phyloP scores from a whole-genome alignment of 2,329 filamentous ascomycete genomes.

The Penicillium vulpinum region DNA sequence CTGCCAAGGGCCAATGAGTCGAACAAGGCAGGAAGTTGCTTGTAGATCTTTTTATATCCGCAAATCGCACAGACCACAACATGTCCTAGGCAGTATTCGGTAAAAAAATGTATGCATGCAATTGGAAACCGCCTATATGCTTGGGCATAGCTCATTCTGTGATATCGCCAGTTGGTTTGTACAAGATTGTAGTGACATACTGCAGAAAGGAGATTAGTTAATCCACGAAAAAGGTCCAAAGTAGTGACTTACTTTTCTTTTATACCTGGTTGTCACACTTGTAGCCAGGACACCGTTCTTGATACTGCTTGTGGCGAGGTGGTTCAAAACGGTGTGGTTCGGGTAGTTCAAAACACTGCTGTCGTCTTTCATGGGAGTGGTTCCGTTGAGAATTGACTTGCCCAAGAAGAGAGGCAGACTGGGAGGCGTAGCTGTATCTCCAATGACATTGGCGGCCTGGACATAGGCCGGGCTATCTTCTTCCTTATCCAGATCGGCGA shows the following conservation, averaged over 20 bases:
- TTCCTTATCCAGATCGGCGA: constrained; percentile 78
- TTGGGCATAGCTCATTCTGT: constrained; percentile 27
- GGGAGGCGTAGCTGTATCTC: constrained; percentile 79
- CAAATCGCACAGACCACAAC: not conserved
- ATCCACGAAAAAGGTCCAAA: not conserved
- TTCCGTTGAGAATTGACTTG: constrained; percentile 91
- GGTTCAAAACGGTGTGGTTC: constrained; percentile 95
- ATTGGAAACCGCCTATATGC: not conserved
- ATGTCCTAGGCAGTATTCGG: not conserved
- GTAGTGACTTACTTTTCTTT: constrained; percentile 64
- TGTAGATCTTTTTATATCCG: not conserved
- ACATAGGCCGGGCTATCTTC: constrained; percentile 76
- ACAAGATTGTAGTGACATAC: constrained; percentile 98
- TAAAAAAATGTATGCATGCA: constrained; percentile 6
- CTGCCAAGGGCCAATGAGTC: not conserved
- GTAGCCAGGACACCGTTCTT: constrained; percentile 94
- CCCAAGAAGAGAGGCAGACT: constrained; percentile 85
- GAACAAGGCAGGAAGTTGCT: not conserved
- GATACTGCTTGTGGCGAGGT: constrained; percentile 95
- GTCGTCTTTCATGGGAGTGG: constrained; percentile 92
- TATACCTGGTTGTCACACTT: constrained; percentile 95
- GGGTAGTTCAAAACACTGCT: constrained; percentile 96
- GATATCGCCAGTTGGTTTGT: constrained; percentile 72
- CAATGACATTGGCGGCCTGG: constrained; percentile 71
- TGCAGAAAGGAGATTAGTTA: constrained; percentile 10